Conservation (phyloP, 768 basidiomycete species). For the Naganishia kalamii region DNA sequence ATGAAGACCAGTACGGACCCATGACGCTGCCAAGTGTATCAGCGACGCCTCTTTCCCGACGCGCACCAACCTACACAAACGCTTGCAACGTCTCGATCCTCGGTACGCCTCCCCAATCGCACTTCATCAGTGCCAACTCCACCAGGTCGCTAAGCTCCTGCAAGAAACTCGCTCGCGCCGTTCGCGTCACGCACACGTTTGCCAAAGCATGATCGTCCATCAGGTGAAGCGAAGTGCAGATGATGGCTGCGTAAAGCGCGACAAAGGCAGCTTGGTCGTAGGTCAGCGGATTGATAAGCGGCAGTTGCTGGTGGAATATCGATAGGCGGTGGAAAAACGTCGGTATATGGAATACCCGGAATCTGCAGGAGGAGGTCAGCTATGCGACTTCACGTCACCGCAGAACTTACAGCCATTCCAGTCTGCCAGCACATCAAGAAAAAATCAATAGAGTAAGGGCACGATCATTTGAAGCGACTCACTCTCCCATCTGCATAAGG, state of each 20-base stretch:
- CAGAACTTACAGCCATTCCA: constrained; percentile 21
- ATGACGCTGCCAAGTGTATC: constrained; percentile 15
- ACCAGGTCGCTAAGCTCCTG: constrained; percentile 14
- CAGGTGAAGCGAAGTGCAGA: constrained; percentile 11
- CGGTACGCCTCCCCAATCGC: constrained; percentile 14
- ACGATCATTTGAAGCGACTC: not conserved
- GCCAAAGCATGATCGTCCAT: constrained; percentile 11
- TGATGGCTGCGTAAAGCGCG: constrained; percentile 14
- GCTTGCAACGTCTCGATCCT: constrained; percentile 18
- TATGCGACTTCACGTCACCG: not conserved
- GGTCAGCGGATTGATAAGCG: constrained; percentile 3
- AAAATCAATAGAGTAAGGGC: not conserved
- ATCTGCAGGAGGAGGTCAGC: not conserved
- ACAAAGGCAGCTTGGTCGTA: constrained; percentile 12
- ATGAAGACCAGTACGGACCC: constrained; percentile 12
- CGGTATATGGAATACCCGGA: constrained; percentile 15
- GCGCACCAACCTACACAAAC: constrained; percentile 11
- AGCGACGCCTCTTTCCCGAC: not conserved
- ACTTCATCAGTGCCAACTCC: constrained; percentile 14
- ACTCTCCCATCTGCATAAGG: not conserved
- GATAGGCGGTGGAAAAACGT: constrained; percentile 7
- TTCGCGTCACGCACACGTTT: not conserved
- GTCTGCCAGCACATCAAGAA: not conserved
- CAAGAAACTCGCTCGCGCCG: not conserved
- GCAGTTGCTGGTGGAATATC: constrained; percentile 4